phyloP scores from a whole-genome alignment of 2,329 filamentous ascomycete species.

The Penicillium verrucosum region DNA sequence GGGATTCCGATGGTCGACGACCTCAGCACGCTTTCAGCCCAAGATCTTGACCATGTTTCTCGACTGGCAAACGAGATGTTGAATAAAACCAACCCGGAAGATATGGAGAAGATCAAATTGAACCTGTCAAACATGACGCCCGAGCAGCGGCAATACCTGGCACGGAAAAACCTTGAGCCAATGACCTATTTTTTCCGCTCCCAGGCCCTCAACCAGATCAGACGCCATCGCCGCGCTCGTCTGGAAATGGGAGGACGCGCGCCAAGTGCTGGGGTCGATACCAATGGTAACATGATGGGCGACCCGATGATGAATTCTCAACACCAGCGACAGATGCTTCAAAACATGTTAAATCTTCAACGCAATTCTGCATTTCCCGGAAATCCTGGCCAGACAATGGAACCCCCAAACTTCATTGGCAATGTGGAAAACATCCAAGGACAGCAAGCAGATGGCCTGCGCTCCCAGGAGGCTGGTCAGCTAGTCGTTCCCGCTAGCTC shows the following conservation, averaged over 20 bases:
- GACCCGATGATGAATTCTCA: conserved; percentile 37
- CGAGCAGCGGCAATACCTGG: conserved; percentile 48
- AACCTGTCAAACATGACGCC: conserved; percentile 47
- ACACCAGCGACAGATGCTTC: conserved; percentile 42
- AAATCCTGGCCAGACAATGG: conserved; percentile 32
- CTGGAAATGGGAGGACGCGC: conserved; percentile 33
- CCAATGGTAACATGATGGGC: conserved; percentile 34
- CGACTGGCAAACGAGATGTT: conserved; percentile 48
- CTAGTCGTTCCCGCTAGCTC: conserved; percentile 63
- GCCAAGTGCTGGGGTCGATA: conserved; percentile 29
- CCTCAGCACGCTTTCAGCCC: conserved; percentile 34
- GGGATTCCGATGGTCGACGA: conserved; percentile 34
- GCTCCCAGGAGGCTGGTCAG: conserved; percentile 59
- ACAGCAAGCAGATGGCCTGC: conserved; percentile 61
- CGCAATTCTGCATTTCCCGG: conserved; percentile 37
- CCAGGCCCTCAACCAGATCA: conserved; percentile 46
- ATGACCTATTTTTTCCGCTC: conserved; percentile 51
- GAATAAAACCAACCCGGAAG: conserved; percentile 42
- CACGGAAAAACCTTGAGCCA: conserved; percentile 48
- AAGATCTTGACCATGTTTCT: conserved; percentile 46
- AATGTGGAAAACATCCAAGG: conserved; percentile 56
- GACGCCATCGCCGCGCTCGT: conserved; percentile 33
- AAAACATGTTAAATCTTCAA: conserved; percentile 42
- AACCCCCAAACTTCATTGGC: conserved; percentile 37
- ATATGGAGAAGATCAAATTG: conserved; percentile 48